Evolutionary conservation across 345 rosid species (phyloP).

Genomic region (Salix udensis): DNA sequence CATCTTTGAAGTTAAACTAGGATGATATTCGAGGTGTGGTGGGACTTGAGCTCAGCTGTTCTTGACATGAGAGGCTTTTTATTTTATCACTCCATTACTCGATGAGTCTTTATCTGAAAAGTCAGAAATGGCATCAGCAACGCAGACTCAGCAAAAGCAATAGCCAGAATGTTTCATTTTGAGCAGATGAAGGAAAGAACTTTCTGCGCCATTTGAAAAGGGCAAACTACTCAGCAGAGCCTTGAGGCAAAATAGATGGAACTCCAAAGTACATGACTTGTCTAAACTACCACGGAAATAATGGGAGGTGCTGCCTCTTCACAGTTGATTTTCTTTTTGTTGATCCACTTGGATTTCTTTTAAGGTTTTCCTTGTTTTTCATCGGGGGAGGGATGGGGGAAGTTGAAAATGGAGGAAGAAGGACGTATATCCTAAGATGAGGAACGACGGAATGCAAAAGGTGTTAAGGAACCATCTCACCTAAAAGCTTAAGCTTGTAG

Average conservation of each 20-base stretch:
- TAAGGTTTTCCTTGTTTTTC: no score
- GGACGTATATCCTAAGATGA: not conserved
- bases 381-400: not conserved
- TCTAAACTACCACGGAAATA: not conserved
- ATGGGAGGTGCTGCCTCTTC: no score
- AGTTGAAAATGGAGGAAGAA: not conserved
- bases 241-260: not conserved
- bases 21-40: not conserved
- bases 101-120: slow-evolving; percentile 39
- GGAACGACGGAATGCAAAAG: not conserved
- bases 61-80: slow-evolving; percentile 51
- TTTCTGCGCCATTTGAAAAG: no score
- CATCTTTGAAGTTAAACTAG: not conserved
- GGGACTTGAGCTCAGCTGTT: slow-evolving; percentile 81
- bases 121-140: slow-evolving; percentile 9
- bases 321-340: not conserved
- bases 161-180: not conserved
- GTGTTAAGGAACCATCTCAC: no score
- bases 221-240: slow-evolving; percentile 44
- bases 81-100: slow-evolving; percentile 31
- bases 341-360: not conserved
- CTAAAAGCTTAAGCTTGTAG: no score
- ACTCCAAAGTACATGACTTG: not conserved
- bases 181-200: slow-evolving; percentile 3
- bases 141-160: slow-evolving; percentile 2